A percentile compares a stretch with the other conserved stretches of the same genome.
These are phyloP conservation scores for Stipa capillata DNA, from an alignment of 176 grass and related monocot genomes.

Conservation along the genomic window DNA sequence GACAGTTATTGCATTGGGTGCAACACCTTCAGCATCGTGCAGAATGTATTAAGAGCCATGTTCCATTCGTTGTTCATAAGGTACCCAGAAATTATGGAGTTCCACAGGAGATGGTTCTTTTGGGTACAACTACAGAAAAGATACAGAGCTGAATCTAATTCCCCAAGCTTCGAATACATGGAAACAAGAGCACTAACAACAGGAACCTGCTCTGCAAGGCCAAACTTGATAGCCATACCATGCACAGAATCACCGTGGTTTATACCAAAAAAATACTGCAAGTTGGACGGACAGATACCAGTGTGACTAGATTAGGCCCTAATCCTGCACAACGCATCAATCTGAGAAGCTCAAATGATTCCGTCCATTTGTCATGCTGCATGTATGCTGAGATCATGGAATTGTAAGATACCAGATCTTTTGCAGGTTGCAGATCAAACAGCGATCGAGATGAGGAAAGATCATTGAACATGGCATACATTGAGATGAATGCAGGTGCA, in stretches of 20 bases:
- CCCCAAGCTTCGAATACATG: conserved; percentile 45
- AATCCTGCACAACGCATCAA: conserved; percentile 27
- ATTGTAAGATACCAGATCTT: conserved; percentile 52
- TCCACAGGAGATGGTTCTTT: conserved; percentile 53
- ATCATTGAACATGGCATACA: conserved; percentile 42
- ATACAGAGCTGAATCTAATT: conserved; percentile 33
- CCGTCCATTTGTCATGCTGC: conserved; percentile 32
- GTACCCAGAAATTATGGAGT: conserved; percentile 67
- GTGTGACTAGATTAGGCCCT: conserved; percentile 34
- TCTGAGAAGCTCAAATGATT: conserved; percentile 38
- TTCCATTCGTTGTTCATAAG: conserved; percentile 36
- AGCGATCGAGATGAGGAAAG: conserved; percentile 37
- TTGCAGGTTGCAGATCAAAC: conserved; percentile 25
- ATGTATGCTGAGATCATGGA: conserved; percentile 52
- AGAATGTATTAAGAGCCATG: conserved; percentile 21
- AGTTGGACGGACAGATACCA: conserved; percentile 45
- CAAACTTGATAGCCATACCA: conserved; percentile 34
- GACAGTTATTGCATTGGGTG: conserved; percentile 38
- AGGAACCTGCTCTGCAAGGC: conserved; percentile 33
- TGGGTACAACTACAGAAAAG: conserved; percentile 14
- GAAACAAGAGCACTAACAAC: conserved; percentile 44
- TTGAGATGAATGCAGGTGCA: conserved; percentile 43
- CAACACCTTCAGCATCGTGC: conserved; percentile 33
- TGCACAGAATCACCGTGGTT: conserved; percentile 35
- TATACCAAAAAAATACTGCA: conserved; percentile 31